These are phyloP conservation scores for Kwoniella botswanensis DNA, from an alignment of 768 basidiomycete species.

Conservation along the genomic window DNA sequence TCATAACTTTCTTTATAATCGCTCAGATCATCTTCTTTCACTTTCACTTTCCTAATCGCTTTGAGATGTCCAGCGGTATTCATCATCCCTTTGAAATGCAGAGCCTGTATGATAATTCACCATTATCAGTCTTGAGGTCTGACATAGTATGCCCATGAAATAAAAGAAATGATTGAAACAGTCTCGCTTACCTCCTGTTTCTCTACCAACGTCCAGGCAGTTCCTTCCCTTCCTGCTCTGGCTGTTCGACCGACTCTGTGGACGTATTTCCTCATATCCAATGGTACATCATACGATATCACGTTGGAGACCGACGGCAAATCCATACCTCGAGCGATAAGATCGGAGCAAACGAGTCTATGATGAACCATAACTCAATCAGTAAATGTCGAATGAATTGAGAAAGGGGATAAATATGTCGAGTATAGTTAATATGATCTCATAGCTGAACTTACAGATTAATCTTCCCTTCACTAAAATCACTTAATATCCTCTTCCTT, in stretches of 20 bases:
- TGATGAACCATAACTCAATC: neutral
- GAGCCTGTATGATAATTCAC: constrained; percentile 65
- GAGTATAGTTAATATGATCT: too few species aligned
- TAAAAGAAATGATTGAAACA: neutral
- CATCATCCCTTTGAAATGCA: constrained; percentile 85
- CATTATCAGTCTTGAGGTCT: constrained; percentile 19
- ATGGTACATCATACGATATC: constrained; percentile 90
- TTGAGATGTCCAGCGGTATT: constrained; percentile 72
- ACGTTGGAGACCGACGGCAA: constrained; percentile 91
- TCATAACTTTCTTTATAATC: constrained; percentile 70
- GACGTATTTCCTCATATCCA: constrained; percentile 98
- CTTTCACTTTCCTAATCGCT: constrained; percentile 70
- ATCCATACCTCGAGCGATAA: constrained; percentile 94
- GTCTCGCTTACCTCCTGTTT: constrained; percentile 66
- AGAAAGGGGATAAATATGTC: neutral
- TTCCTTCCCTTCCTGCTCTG: constrained; percentile 82
- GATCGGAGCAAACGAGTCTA: constrained; percentile 93
- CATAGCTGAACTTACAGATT: constrained; percentile 68
- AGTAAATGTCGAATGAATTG: neutral
- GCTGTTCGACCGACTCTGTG: constrained; percentile 97
- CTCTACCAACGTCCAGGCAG: constrained; percentile 94
- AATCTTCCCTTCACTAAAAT: constrained; percentile 79
- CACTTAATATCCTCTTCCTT: constrained; percentile 75
- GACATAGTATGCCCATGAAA: constrained; percentile 63
- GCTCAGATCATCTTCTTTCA: constrained; percentile 68